Evolutionary conservation across 345 rosid species (phyloP).

Genomic region (Salix brachista): DNA sequence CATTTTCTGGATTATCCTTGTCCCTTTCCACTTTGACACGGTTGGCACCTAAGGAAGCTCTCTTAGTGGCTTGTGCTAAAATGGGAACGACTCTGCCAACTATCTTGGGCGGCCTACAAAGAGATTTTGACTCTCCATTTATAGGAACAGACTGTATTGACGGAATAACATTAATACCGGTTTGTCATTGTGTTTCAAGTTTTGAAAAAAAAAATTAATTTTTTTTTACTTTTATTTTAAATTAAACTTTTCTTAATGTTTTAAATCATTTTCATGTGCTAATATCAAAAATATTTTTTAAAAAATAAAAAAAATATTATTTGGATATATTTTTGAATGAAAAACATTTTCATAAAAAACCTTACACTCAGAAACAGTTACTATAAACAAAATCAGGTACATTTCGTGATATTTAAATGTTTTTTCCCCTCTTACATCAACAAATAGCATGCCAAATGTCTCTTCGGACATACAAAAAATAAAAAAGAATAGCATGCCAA

Average conservation of each 20-base stretch:
- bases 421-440: not conserved
- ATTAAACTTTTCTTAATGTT: too few relatives aligned
- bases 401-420: not conserved
- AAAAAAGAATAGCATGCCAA: not conserved
- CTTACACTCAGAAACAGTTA: not conserved
- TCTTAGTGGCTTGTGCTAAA: constrained; percentile 42
- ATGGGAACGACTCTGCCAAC: constrained; percentile 28
- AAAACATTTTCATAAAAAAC: too few relatives aligned
- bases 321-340: too few relatives aligned
- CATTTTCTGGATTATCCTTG: constrained; percentile 28
- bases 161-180: not conserved
- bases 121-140: constrained; percentile 34
- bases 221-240: too few relatives aligned
- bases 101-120: constrained; percentile 49
- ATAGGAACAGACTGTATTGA: constrained; percentile 36
- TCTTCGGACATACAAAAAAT: too few relatives aligned
- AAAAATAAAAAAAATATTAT: too few relatives aligned
- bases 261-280: too few relatives aligned
- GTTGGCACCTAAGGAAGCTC: constrained; percentile 51
- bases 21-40: constrained; percentile 49
- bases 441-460: not conserved
- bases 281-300: too few relatives aligned
- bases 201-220: too few relatives aligned
- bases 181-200: too few relatives aligned
- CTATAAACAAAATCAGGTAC: not conserved